A percentile compares a stretch with the other conserved stretches of the same genome.
These are phyloP conservation scores for Pseudofabraea citricarpa DNA, from an alignment of 2,329 filamentous ascomycete species.

Conservation along the genomic window DNA sequence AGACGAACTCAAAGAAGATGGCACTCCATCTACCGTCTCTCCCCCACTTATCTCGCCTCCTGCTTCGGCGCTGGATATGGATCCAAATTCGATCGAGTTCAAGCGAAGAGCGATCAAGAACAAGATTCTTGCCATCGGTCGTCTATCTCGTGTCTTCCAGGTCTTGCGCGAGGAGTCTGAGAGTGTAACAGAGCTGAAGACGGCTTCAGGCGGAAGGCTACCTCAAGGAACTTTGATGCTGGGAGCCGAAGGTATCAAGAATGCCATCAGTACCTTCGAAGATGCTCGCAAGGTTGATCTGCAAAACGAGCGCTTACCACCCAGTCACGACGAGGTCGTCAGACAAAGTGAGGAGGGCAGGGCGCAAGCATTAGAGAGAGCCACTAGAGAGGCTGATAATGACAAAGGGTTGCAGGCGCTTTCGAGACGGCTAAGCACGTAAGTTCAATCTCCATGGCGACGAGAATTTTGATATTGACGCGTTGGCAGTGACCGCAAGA, in stretches of 20 bases:
- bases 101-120: conserved; percentile 98
- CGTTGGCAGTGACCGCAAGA: conserved; percentile 19
- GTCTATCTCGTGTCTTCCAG: conserved; percentile 96
- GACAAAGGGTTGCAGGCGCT: conserved; percentile 83
- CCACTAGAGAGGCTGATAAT: conserved; percentile 84
- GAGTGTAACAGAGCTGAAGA: conserved; percentile 95
- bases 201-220: conserved; percentile 84
- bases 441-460: conserved; percentile 38
- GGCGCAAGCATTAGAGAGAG: conserved; percentile 78
- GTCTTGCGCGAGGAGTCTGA: conserved; percentile 96
- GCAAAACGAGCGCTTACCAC: conserved; percentile 92
- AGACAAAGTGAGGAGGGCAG: conserved; percentile 78
- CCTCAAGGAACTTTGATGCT: conserved; percentile 97
- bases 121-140: conserved; percentile 97
- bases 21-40: conserved; percentile 57
- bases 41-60: conserved; percentile 68
- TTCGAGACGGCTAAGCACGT: conserved; percentile 94
- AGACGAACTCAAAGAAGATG: conserved; percentile 90
- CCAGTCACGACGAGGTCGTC: conserved; percentile 85
- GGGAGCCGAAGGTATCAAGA: conserved; percentile 96
- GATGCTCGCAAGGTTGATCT: conserved; percentile 95
- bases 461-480: conserved; percentile 3
- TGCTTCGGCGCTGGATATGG: conserved; percentile 43
- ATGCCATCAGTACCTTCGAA: conserved; percentile 94
- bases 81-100: conserved; percentile 85